Conservation (phyloP, 345 rosid genomes). For the Capsella bursapastoris region DNA sequence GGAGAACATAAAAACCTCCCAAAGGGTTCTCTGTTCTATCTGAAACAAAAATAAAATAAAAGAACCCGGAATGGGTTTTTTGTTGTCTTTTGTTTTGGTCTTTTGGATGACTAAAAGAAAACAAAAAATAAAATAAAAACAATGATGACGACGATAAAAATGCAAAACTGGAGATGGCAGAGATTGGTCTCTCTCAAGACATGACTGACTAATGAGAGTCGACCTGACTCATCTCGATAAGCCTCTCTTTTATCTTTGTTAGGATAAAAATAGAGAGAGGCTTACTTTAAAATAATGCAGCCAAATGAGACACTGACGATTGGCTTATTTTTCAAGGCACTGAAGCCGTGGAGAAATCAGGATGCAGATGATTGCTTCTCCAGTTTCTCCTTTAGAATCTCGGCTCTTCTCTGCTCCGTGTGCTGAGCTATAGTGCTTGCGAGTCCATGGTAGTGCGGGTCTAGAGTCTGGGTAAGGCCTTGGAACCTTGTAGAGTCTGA, state of each 20-base stretch:
- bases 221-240: conserved; percentile 38
- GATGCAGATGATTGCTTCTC: conserved; percentile 63
- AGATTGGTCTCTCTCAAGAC: conserved; percentile 35
- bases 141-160: conserved; percentile 2
- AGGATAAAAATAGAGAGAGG: not conserved
- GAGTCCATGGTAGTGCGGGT: conserved; percentile 81
- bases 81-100: conserved; percentile 20
- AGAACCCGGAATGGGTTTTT: conserved; percentile 22
- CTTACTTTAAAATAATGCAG: conserved; percentile 31
- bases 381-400: conserved; percentile 82
- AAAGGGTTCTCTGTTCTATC: conserved; percentile 27
- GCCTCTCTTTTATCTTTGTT: not conserved
- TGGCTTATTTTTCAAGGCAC: conserved; percentile 1
- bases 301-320: conserved; percentile 14
- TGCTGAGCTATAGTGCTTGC: conserved; percentile 92
- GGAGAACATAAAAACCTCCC: conserved; percentile 21
- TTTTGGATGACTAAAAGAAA: conserved; percentile 10
- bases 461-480: conserved; percentile 80
- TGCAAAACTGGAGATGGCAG: conserved; percentile 47
- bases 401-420: conserved; percentile 87
- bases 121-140: too few relatives aligned
- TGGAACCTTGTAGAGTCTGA: conserved; percentile 72
- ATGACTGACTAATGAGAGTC: conserved; percentile 38
- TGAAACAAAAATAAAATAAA: not conserved
- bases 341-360: conserved; percentile 24